phyloP scores from a whole-genome alignment of 768 basidiomycete species.

The Lactifluus volemus region DNA sequence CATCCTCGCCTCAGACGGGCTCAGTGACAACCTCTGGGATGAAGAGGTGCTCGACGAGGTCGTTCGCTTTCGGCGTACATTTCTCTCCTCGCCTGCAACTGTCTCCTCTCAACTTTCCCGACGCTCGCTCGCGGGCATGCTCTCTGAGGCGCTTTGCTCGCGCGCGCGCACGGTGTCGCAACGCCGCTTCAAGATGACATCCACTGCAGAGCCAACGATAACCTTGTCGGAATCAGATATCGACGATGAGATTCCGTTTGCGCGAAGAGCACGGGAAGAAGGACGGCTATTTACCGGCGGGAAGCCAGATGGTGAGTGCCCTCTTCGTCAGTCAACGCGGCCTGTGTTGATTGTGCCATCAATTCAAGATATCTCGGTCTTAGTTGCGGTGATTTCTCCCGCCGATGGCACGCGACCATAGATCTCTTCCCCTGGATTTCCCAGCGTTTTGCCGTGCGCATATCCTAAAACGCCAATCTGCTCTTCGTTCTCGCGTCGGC shows the following conservation, averaged over 20 bases:
- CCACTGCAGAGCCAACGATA: not conserved
- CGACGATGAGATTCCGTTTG: constrained; percentile 69
- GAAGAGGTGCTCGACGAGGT: constrained; percentile 82
- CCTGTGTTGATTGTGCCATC: not conserved
- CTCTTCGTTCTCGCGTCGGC: not conserved
- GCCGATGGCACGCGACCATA: constrained; percentile 20
- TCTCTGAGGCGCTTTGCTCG: constrained; percentile 74
- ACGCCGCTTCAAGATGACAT: constrained; percentile 12
- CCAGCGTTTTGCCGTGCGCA: not conserved
- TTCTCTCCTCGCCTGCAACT: constrained; percentile 16
- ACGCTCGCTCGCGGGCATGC: constrained; percentile 55
- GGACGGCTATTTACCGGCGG: constrained; percentile 71
- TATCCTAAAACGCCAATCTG: not conserved
- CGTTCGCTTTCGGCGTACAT: constrained; percentile 41
- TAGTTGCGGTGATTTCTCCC: constrained; percentile 57
- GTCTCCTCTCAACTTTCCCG: constrained; percentile 30
- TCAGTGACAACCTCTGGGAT: constrained; percentile 85
- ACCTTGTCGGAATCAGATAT: not conserved
- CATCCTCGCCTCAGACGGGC: constrained; percentile 72
- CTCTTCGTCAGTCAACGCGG: not conserved
- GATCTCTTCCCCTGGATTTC: not conserved
- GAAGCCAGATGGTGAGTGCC: constrained; percentile 68
- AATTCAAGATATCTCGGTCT: constrained; percentile 52
- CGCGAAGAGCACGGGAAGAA: constrained; percentile 63
- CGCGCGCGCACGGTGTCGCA: constrained; percentile 66